Conservation (phyloP, 1,284 basidiomycete genomes). For the Tausonia pullulans region DNA sequence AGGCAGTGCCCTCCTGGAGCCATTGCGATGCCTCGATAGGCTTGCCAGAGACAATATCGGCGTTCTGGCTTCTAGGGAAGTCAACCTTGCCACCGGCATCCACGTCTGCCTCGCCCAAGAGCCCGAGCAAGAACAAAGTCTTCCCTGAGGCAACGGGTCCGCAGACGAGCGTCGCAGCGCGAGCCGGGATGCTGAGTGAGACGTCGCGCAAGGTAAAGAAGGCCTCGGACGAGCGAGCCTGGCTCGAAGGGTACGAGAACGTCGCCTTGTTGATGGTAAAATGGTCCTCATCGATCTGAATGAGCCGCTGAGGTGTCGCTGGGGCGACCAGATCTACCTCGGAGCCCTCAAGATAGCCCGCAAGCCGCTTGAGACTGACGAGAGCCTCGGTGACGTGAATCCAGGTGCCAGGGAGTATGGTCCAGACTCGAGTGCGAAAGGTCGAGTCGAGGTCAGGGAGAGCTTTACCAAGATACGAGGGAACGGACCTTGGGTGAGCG, state of each 20-base stretch:
- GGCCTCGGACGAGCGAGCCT: neutral
- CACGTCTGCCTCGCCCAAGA: constrained; percentile 30
- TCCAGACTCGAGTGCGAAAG: constrained; percentile 21
- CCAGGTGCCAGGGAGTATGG: constrained; percentile 1
- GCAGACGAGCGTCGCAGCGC: constrained; percentile 29
- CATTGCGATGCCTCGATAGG: constrained; percentile 25
- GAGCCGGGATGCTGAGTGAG: constrained; percentile 24
- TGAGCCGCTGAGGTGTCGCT: no score
- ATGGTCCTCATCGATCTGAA: no score
- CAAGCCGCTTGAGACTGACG: constrained; percentile 10
- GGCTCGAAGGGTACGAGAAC: constrained; percentile 25
- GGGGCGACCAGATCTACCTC: constrained; percentile 22
- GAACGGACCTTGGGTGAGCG: neutral
- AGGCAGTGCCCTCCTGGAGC: constrained; percentile 25
- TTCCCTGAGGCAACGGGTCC: constrained; percentile 35
- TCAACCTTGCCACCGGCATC: constrained; percentile 17
- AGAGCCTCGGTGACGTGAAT: constrained; percentile 7
- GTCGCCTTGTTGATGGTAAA: constrained; percentile 26
- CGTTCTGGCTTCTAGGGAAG: constrained; percentile 17
- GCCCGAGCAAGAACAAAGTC: constrained; percentile 29
- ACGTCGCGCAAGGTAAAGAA: constrained; percentile 25
- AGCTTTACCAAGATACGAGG: no score
- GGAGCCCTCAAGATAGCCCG: constrained; percentile 11
- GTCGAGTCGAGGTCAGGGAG: neutral
- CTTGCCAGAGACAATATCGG: constrained; percentile 24